Evolutionary conservation across 2,329 filamentous ascomycete genomes (phyloP), one percentile per base, ranked within the genome.

Genomic region (Aspergillus felis): DNA sequence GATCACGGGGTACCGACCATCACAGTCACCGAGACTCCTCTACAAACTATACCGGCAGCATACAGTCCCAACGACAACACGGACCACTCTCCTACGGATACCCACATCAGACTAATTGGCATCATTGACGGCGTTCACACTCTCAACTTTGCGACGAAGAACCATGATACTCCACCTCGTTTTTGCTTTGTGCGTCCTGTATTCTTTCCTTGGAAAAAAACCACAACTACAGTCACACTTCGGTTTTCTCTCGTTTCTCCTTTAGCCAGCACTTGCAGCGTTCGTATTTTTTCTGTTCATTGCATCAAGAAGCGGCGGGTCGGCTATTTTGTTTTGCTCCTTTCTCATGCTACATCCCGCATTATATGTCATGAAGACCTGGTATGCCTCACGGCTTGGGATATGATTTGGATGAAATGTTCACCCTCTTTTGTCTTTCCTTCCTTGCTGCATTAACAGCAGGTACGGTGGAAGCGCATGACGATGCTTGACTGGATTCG

Each of bases 51-150:
- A 57, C 74, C 77, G 74, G 72, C 75, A 65, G 69, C 61, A 76
- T 72, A 72, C 74, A 72, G 77, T 71, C 67, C 63, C 58, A 56
- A 65, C 57, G 61, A 61, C 62, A 54, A 65, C 59, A 59, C 63
- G 70, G 68, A 73, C 74, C 74, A 75, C 71, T 69, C 56, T 70
- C 56, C 61, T 58, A 51, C 69, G 68, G 68, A 67, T 69, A 64
- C 66, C 66, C 64, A 71, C 72, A 71, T 66, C 69, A 73, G 76
- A 77, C 75, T 76, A 71, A 67, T 71, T 72, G 74, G 79, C 79
- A 82, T 82, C 75, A 71, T 71, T 78, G 80, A 82, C 78, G 81
- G 81, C 80, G 81, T 83, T 77, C 65, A 72, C 69, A 71, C 76
- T 74, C 75, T 75, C 73, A 73, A 75, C 73, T 78, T 75, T 73